Conservation (phyloP, 192 early-diverging fungal species). For the Helicostylum pulchrum region DNA sequence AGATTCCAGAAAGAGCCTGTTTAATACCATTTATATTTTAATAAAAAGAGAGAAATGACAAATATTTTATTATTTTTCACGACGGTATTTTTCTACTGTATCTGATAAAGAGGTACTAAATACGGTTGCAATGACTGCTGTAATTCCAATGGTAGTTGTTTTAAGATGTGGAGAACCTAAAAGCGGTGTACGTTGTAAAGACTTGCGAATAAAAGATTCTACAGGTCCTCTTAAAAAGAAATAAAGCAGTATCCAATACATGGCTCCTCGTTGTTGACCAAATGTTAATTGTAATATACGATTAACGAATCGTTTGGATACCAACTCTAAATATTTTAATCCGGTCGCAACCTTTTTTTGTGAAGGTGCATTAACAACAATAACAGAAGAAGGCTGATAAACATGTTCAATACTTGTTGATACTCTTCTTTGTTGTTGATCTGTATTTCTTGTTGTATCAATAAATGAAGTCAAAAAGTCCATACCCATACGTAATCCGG, state of each 20-base stretch:
- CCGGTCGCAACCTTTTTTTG: neutral
- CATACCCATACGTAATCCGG: conserved; percentile 14
- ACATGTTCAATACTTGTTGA: neutral
- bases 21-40: conserved; percentile 16
- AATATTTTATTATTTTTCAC: neutral
- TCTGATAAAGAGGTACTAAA: conserved; percentile 6
- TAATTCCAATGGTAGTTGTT: conserved; percentile 23
- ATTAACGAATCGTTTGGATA: neutral
- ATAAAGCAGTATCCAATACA: conserved; percentile 35
- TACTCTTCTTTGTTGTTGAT: too few relatives aligned
- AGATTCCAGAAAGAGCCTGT: conserved; percentile 7
- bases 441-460: neutral
- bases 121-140: conserved; percentile 16
- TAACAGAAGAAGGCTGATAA: neutral
- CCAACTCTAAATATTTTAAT: neutral
- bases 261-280: neutral
- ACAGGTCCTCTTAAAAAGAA: conserved; percentile 30
- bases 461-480: conserved; percentile 23
- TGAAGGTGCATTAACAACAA: neutral
- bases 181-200: neutral
- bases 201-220: conserved; percentile 15
- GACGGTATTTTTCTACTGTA: neutral
- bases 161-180: conserved; percentile 1
- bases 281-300: neutral
- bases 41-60: neutral